Evolutionary conservation across 2,329 filamentous ascomycete species (phyloP), one percentile per base, ranked within the genome.

Genomic region (Trichoderma lentiforme): DNA sequence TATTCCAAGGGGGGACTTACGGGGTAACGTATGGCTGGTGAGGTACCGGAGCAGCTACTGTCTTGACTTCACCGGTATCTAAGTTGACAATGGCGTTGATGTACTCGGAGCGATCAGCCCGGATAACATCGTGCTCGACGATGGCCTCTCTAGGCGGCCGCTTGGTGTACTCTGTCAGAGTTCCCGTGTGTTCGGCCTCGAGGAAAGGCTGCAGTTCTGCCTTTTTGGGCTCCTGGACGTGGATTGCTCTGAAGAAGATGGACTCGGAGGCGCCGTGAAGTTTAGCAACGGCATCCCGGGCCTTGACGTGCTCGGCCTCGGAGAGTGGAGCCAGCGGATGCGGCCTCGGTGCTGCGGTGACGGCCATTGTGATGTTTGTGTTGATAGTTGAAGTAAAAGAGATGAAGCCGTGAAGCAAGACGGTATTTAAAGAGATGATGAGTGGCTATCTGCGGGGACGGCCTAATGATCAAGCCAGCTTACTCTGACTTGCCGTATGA

Each of bases 211-310:
- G 77, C 8, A 91, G 83, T 47, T 88, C 84, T 47, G 82, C 82
- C 80, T 91, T 92, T 32, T 84, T 82, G 1, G 90, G 90, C 74
- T 92, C 90, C 56, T 90, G 83, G 7, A 91, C 82, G 62, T 87
- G 90, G 47, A 93, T 87, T 65, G 86, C 84, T 76, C 92, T 91
- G 83, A 83, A 84, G 73, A 78, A 81, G 28, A 83, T 73, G 14
- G 76, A 66, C 3, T 72, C 72, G 5, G 74, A 73, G 18, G 75
- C 2, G 18, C 72, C 74, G 21, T 80, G 74, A 9, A 74, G 71
- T 43, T 81, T 80, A 47, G 87, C 75, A 39, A 87, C 78, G 73
- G 78, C 73, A 67, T 87, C 84, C 18, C 86, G 82, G 57, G 86
- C 86, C 18, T 75, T 76, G 70, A 79, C 77, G 53, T 86, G 86